Base-by-base conservation (phyloP, 2,329 filamentous ascomycete species). In the Pestalotiopsis sp. region DNA sequence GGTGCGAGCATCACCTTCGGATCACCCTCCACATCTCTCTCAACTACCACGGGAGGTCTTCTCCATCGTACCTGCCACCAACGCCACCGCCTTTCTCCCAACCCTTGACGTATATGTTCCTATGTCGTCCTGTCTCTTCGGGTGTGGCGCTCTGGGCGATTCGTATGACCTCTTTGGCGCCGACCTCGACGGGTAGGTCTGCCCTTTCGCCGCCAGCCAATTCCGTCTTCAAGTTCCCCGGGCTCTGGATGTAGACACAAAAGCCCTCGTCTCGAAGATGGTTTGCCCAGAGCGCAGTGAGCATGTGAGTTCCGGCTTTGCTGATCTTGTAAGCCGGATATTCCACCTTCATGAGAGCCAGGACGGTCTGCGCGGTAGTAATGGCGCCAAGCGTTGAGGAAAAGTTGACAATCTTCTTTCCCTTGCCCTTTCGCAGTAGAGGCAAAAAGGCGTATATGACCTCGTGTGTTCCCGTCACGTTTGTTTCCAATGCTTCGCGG, bases 381-480 rank as follows among this genome's bases (percentile, higher is more conserved):
- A 49, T 31, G 7, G 36, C 36, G 41, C 66, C 66, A 2, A 67
- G 66, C 12, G 64, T 70, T 64, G 27, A 68, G 41, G 39, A 72
- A 25, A 66, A 55, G 39, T 66, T 67, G 36, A 65, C 62, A 13
- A 67, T 67, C 60, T 49, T 67, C 66, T 64, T 67, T 4, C 25
- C n/a, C 25, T 60, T 60, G 31, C 70, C 70, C 49, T 68, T 61
- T n/a, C 68, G 68, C 36, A 71, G 66, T 25, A 67, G 69, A 9
- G 70, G 60, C 3, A 69, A 63, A 13, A 74, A 68, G 76, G 77
- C 81, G 3, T 75, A 72, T 1, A 80, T 67, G 13, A 77, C 74
- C 65, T 80, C 79, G 7, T 73, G 74, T 38, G 80, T 74, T 62
- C 80, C 80, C 4, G 77, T 76, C 55, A 80, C 67, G 3, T 77